These are phyloP conservation scores for Venturia aucupariae DNA, from an alignment of 2,329 filamentous ascomycete species.

Conservation along the genomic window DNA sequence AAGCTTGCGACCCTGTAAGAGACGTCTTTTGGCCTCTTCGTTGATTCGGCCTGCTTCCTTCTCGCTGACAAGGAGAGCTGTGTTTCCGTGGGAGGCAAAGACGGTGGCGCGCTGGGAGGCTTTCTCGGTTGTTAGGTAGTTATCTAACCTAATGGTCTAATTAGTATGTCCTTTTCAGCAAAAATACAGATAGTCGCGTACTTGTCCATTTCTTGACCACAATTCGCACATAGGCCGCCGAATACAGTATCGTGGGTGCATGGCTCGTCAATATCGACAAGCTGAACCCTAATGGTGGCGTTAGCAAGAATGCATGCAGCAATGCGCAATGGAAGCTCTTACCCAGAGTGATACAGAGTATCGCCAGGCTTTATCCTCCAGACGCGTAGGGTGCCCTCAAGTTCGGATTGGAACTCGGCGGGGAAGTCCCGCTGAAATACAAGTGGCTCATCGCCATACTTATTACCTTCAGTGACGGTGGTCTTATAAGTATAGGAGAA, in stretches of 20 bases:
- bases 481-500: slow-evolving; percentile 84
- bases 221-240: slow-evolving; percentile 80
- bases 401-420: slow-evolving; percentile 72
- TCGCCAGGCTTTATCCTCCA: slow-evolving; percentile 66
- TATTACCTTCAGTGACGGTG: slow-evolving; percentile 56
- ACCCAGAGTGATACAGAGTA: slow-evolving; percentile 43
- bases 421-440: slow-evolving; percentile 61
- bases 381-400: slow-evolving; percentile 66
- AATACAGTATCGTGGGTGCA: slow-evolving; percentile 90
- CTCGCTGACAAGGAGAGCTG: slow-evolving; percentile 73
- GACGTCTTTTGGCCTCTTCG: slow-evolving; percentile 72
- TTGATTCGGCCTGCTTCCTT: slow-evolving; percentile 74
- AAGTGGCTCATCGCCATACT: slow-evolving; percentile 60
- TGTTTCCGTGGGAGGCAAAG: slow-evolving; percentile 91
- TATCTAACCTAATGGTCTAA: slow-evolving; percentile 34
- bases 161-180: slow-evolving; percentile 7
- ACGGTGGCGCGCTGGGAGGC: slow-evolving; percentile 84
- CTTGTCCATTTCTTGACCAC: slow-evolving; percentile 94
- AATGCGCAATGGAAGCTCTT: neutral
- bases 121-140: slow-evolving; percentile 69
- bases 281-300: slow-evolving; percentile 34
- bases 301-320: neutral
- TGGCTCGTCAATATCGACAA: slow-evolving; percentile 77
- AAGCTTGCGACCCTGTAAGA: slow-evolving; percentile 73
- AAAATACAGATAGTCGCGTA: slow-evolving; percentile 27